phyloP scores from a whole-genome alignment of 768 basidiomycete genomes.

The Austroboletus eburneus region DNA sequence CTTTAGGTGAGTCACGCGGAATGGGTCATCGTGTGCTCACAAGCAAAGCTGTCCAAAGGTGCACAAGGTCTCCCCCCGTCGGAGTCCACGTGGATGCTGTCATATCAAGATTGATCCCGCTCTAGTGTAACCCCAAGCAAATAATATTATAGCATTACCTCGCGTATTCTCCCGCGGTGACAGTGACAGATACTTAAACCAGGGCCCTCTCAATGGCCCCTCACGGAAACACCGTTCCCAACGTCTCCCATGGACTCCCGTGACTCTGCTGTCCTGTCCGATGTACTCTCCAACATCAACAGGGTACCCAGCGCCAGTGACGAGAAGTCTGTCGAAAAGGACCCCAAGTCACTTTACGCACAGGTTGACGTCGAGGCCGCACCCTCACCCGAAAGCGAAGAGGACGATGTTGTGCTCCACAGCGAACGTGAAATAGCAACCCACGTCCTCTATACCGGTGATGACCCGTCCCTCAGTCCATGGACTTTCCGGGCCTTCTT shows the following conservation, averaged over 20 bases:
- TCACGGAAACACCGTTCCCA: not conserved
- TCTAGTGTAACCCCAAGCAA: too few relatives aligned
- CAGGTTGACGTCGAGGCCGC: slow-evolving; percentile 32
- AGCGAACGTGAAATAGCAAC: slow-evolving; percentile 45
- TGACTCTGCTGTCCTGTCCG: not conserved
- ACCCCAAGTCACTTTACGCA: slow-evolving; percentile 13
- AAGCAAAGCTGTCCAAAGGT: too few relatives aligned
- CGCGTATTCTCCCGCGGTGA: not conserved
- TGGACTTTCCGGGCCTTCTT: slow-evolving; percentile 46
- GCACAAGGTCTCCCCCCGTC: too few relatives aligned
- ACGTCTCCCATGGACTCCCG: not conserved
- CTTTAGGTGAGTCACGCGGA: too few relatives aligned
- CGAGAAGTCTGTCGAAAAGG: slow-evolving; percentile 5
- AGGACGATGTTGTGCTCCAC: slow-evolving; percentile 27
- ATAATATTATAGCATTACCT: not conserved
- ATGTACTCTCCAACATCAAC: not conserved
- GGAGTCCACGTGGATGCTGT: too few relatives aligned
- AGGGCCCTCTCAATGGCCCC: not conserved
- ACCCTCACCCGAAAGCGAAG: slow-evolving; percentile 4
- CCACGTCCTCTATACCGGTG: slow-evolving; percentile 30
- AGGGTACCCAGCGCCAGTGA: not conserved
- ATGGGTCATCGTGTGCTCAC: too few relatives aligned
- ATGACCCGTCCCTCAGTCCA: slow-evolving; percentile 14
- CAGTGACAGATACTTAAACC: not conserved
- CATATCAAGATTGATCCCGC: too few relatives aligned